These are phyloP conservation scores for Cyphellophora attinorum DNA, from an alignment of 2,329 filamentous ascomycete species.

Conservation along the genomic window DNA sequence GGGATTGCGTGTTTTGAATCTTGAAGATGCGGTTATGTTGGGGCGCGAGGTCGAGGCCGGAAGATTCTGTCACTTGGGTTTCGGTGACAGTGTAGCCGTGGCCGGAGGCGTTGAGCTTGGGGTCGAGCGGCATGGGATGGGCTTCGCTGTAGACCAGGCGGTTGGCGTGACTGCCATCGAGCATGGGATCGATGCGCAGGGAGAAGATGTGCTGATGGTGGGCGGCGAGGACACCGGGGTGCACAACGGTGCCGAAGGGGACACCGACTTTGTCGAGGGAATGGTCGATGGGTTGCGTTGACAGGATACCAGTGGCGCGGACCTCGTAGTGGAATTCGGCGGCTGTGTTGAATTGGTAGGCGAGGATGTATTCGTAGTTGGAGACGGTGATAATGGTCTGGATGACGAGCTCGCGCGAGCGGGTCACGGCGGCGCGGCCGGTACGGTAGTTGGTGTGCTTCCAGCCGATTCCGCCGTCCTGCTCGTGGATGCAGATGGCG, in stretches of 20 bases:
- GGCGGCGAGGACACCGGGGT: conserved; percentile 57
- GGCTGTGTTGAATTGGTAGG: conserved; percentile 63
- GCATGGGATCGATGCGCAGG: conserved; percentile 49
- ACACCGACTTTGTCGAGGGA: conserved; percentile 48
- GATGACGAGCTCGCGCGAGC: conserved; percentile 56
- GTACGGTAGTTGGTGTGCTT: conserved; percentile 66
- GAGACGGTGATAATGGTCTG: conserved; percentile 63
- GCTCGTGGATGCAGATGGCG: conserved; percentile 60
- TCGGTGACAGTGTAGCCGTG: conserved; percentile 41
- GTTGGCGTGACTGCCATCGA: conserved; percentile 46
- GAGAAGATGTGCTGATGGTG: conserved; percentile 74
- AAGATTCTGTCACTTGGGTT: conserved; percentile 37
- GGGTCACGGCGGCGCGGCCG: conserved; percentile 51
- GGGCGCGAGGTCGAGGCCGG: conserved; percentile 39
- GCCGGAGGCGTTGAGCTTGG: conserved; percentile 41
- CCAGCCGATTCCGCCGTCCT: conserved; percentile 59
- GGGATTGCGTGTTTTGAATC: conserved; percentile 43
- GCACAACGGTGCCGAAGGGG: conserved; percentile 59
- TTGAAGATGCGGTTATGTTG: conserved; percentile 47
- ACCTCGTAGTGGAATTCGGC: conserved; percentile 59
- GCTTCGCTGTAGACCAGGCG: conserved; percentile 49
- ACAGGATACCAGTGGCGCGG: conserved; percentile 59
- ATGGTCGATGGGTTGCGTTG: conserved; percentile 55
- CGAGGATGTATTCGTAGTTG: conserved; percentile 66
- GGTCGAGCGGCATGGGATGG: conserved; percentile 49